phyloP scores from a whole-genome alignment of 345 rosid genomes.

The Aquilaria yunnanensis region DNA sequence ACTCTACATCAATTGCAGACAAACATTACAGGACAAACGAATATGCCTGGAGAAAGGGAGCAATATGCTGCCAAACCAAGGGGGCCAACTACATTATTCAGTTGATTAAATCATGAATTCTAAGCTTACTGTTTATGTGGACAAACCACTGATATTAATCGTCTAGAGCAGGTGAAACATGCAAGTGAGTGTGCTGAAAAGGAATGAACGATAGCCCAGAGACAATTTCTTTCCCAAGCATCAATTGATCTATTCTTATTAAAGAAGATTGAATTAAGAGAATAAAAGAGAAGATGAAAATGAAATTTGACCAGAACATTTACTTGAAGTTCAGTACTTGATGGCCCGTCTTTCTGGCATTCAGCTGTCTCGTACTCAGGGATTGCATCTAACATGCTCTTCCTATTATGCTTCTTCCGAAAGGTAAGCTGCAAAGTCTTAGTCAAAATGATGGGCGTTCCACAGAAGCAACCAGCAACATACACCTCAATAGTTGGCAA shows the following conservation, averaged over 20 bases:
- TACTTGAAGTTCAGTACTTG: conserved; percentile 61
- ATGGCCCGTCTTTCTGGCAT: conserved; percentile 28
- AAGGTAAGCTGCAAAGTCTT: conserved; percentile 64
- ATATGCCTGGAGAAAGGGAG: conserved; percentile 36
- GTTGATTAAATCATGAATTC: neutral
- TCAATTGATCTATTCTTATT: too few relatives aligned
- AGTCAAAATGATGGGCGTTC: conserved; percentile 74
- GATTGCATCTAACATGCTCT: conserved; percentile 54
- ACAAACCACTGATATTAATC: conserved; percentile 2
- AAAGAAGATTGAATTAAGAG: neutral
- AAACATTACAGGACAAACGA: neutral
- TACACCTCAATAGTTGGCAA: conserved; percentile 74
- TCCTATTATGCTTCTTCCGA: conserved; percentile 57
- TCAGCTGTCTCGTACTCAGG: conserved; percentile 68
- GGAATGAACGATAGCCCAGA: neutral
- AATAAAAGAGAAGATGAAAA: neutral
- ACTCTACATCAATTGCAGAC: conserved; percentile 11
- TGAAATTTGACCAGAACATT: neutral
- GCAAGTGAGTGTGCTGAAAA: conserved; percentile 3
- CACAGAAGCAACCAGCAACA: conserved; percentile 69
- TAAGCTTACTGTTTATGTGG: conserved; percentile 3
- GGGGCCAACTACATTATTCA: neutral
- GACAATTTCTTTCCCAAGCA: neutral
- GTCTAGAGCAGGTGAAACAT: neutral
- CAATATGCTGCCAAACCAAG: conserved; percentile 17